phyloP scores from a whole-genome alignment of 2,329 filamentous ascomycete species.

The Cordyceps pruinosa region DNA sequence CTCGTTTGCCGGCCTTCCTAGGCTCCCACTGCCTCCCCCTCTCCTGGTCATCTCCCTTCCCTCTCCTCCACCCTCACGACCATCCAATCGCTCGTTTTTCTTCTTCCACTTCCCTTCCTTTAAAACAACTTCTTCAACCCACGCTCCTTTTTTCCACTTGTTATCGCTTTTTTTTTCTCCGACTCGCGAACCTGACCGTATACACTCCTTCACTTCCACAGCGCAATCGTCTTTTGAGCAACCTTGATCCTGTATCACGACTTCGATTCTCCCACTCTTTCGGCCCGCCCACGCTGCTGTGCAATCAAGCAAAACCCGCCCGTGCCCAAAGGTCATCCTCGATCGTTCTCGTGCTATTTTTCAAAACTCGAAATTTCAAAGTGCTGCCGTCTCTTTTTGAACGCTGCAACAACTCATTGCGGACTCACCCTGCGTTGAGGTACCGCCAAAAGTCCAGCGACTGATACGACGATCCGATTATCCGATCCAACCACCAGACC shows the following conservation, averaged over 20 bases:
- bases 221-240: not conserved
- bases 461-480: not conserved
- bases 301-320: constrained; percentile 6
- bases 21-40: not conserved
- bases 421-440: not conserved
- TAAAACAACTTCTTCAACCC: not conserved
- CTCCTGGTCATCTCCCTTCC: not conserved
- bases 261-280: not conserved
- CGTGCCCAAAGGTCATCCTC: not conserved
- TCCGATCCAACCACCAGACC: not conserved
- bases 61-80: not conserved
- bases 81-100: not conserved
- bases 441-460: not conserved
- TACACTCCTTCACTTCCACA: constrained; percentile 8
- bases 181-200: constrained; percentile 1
- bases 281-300: constrained; percentile 8
- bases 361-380: not conserved
- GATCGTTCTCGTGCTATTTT: not conserved
- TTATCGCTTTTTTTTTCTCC: not conserved
- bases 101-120: not conserved
- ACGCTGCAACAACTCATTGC: not conserved
- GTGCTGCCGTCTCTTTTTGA: not conserved
- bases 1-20: too few species aligned
- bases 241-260: constrained; percentile 8
- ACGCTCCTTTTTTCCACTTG: constrained; percentile 3